Base-by-base conservation (phyloP, 208 protist species). In the Herpetomonas samuelpessoai region DNA sequence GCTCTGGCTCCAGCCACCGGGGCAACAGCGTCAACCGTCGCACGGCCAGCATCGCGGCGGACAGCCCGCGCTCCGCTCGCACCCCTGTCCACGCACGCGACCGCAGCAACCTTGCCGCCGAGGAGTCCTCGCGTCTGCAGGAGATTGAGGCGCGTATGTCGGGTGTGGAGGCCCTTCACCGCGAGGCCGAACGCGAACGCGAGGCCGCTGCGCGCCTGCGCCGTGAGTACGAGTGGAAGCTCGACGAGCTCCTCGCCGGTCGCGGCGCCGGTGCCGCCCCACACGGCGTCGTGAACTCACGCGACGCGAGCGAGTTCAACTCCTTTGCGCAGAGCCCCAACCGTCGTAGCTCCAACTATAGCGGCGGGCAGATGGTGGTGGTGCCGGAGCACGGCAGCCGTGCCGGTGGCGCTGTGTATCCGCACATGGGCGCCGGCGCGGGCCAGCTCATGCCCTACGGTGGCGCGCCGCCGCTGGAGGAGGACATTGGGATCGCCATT, bases 81-180 rank as follows among this genome's bases (percentile, higher is more conserved):
- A 45, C 49, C 24, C 30, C 35, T 1, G 64, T 56, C 67, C 29
- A 72, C 30, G 26, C 39, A 57, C 2, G 57, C 56, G 2, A 21
- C 70, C 16, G 70, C 31, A n/a, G 50, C 50, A 35, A 58, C 50
- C 6, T 14, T 47, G 57, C 67, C 6, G 69, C 61, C 6, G 70
- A 72, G 47, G 83, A 87, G 74, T 63, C 72, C 2, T 24, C 52
- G 31, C 71, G 76, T 2, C 69, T 94, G 56, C 71, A 70, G 10
- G 81, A 94, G 70, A 90, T 94, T 44, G 81, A 89, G 63, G 60
- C 27, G n/a, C 83, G 81, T 4, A 72, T 94, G 26, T 67, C 65
- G 19, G 69, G 75, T 41, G 79, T 91, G 7, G 88, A 94, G 57
- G 67, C 59, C 46, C 79, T 94, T 1, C 83, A 89, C 47, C 65